phyloP scores from a whole-genome alignment of 2,329 filamentous ascomycete species.

The Calycina herbarum region DNA sequence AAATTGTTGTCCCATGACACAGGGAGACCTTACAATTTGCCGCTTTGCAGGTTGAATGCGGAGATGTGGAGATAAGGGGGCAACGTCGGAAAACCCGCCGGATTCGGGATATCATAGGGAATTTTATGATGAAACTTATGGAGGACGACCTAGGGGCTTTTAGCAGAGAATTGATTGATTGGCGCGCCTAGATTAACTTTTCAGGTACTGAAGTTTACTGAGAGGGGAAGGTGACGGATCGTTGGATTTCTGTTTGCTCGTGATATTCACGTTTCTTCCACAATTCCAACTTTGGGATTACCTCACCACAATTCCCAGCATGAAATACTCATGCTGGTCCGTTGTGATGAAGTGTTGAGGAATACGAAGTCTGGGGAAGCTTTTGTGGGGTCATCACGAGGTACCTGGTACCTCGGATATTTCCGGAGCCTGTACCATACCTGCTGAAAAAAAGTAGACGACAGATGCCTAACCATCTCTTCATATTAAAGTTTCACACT shows the following conservation, averaged over 20 bases:
- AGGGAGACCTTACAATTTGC: not conserved
- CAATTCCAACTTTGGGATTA: too few species aligned
- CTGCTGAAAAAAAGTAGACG: too few species aligned
- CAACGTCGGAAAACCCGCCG: not conserved
- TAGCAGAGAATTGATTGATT: not conserved
- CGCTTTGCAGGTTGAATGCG: not conserved
- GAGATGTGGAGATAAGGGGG: not conserved
- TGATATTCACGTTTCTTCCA: not conserved
- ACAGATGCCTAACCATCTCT: too few species aligned
- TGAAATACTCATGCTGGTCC: too few species aligned
- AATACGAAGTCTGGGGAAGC: too few species aligned
- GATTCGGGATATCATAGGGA: not conserved
- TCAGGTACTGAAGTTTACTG: not conserved
- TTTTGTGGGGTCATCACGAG: too few species aligned
- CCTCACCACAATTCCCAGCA: too few species aligned
- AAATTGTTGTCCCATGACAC: not conserved
- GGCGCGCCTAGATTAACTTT: not conserved
- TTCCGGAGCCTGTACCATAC: too few species aligned
- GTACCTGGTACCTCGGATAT: too few species aligned
- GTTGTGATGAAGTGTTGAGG: too few species aligned
- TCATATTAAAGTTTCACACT: too few species aligned
- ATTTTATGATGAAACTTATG: not conserved
- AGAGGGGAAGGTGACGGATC: not conserved
- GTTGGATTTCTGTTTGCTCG: not conserved
- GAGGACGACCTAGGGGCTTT: not conserved